A percentile compares a stretch with the other conserved stretches of the same genome.
These are phyloP conservation scores for Aspergillus saccharolyticus DNA, from an alignment of 495 filamentous ascomycete species.

Conservation along the genomic window DNA sequence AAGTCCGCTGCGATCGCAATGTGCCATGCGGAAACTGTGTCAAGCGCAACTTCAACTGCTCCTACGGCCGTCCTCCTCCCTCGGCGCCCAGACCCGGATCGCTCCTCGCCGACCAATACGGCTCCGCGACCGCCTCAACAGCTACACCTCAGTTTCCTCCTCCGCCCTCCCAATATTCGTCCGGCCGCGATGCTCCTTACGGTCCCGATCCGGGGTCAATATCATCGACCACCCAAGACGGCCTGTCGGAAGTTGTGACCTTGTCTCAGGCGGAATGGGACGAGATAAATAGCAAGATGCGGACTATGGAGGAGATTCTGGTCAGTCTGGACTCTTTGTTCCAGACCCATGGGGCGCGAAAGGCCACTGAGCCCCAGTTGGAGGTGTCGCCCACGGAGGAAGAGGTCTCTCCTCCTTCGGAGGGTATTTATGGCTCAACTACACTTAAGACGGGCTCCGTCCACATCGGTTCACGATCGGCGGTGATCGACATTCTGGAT, in stretches of 20 bases:
- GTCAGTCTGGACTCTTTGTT: constrained; percentile 36
- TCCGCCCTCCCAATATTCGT: constrained; percentile 4
- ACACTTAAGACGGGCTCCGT: constrained; percentile 41
- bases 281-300: constrained; percentile 42
- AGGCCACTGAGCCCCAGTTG: constrained; percentile 15
- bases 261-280: constrained; percentile 43
- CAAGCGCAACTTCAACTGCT: constrained; percentile 64
- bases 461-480: constrained; percentile 54
- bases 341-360: constrained; percentile 27
- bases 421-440: constrained; percentile 48
- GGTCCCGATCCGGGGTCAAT: constrained; percentile 6
- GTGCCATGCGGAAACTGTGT: constrained; percentile 69
- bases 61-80: constrained; percentile 61
- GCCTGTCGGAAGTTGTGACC: constrained; percentile 28
- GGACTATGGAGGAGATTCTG: constrained; percentile 41
- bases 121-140: constrained; percentile 12
- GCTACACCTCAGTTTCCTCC: constrained; percentile 7
- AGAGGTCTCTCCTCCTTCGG: constrained; percentile 22
- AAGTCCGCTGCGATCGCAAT: constrained; percentile 67
- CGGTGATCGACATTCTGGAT: constrained; percentile 47
- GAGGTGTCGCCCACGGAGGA: constrained; percentile 8
- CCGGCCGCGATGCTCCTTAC: constrained; percentile 14
- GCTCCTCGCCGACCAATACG: constrained; percentile 15
- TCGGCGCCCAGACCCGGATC: constrained; percentile 12
- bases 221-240: constrained; percentile 5